phyloP scores from a whole-genome alignment of 2,329 filamentous ascomycete species.

The Pyrenochaeta sp. region DNA sequence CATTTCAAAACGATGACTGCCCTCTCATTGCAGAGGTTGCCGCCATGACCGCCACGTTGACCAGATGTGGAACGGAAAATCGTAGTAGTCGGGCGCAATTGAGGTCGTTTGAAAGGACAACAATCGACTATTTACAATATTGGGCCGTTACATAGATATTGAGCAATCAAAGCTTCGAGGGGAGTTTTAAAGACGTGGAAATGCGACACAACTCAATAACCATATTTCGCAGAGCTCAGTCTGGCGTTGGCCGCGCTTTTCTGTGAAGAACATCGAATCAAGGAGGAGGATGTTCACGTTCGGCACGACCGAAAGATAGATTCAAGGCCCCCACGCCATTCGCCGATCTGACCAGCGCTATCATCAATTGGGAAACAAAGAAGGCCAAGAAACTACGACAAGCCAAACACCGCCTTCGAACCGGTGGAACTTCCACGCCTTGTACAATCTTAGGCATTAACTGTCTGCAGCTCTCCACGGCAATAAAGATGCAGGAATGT shows the following conservation, averaged over 20 bases:
- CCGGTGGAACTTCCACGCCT: conserved; percentile 1
- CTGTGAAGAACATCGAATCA: background rate
- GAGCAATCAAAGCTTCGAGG: too few species aligned
- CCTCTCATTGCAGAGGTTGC: too few species aligned
- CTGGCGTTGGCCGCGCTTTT: background rate
- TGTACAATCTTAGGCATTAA: conserved; percentile 2
- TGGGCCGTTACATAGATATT: too few species aligned
- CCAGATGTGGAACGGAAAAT: too few species aligned
- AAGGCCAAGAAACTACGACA: conserved; percentile 27
- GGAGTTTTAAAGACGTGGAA: too few species aligned
- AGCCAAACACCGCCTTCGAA: background rate
- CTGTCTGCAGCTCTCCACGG: conserved; percentile 13
- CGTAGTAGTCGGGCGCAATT: too few species aligned
- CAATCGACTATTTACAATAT: too few species aligned
- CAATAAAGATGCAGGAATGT: conserved; percentile 32
- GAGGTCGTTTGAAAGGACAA: too few species aligned
- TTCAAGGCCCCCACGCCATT: conserved; percentile 4
- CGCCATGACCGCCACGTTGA: too few species aligned
- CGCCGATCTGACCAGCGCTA: conserved; percentile 4
- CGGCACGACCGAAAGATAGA: background rate
- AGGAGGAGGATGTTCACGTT: background rate
- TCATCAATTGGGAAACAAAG: conserved; percentile 8
- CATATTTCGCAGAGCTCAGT: background rate
- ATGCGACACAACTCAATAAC: background rate
- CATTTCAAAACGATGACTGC: background rate